These are phyloP conservation scores for Spathaspora girioi DNA, from an alignment of 805 yeast species.

Conservation along the genomic window DNA sequence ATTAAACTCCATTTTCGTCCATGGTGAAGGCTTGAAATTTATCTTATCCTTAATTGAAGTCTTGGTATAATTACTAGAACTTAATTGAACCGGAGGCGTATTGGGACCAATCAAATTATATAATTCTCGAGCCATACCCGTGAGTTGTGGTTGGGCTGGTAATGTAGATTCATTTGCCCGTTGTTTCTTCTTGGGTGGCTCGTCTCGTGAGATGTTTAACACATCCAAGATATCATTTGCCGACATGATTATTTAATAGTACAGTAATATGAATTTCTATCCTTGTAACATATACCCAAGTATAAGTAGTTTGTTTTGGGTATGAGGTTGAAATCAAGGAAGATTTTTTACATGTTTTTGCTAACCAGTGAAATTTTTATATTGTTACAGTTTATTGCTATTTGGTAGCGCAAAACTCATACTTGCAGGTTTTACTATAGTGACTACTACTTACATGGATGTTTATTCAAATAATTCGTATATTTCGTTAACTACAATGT, in stretches of 20 bases:
- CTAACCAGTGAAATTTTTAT: too few species aligned
- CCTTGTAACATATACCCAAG: too few species aligned
- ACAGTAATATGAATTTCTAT: too few species aligned
- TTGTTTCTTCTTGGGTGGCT: slow-evolving; percentile 41
- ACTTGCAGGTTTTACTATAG: too few species aligned
- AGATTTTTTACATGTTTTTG: too few species aligned
- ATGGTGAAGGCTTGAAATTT: slow-evolving; percentile 70
- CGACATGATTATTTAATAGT: slow-evolving; percentile 17
- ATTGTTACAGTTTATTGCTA: too few species aligned
- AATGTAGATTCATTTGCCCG: slow-evolving; percentile 18
- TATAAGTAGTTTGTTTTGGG: too few species aligned
- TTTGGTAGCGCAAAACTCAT: too few species aligned
- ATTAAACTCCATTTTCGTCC: slow-evolving; percentile 68
- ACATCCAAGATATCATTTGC: slow-evolving; percentile 71
- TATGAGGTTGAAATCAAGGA: too few species aligned
- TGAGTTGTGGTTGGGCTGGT: slow-evolving; percentile 16
- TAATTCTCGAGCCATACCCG: slow-evolving; percentile 87
- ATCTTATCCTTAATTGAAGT: slow-evolving; percentile 60
- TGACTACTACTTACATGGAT: too few species aligned
- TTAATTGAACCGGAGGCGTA: slow-evolving; percentile 70
- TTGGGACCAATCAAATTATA: slow-evolving; percentile 87
- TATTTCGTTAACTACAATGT: not conserved
- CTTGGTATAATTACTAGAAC: slow-evolving; percentile 32
- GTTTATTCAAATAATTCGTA: too few species aligned
- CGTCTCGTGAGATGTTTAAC: slow-evolving; percentile 58